These are phyloP conservation scores for Cryptosporidium felis DNA, from an alignment of 169 alveolate genomes.

Conservation along the genomic window DNA sequence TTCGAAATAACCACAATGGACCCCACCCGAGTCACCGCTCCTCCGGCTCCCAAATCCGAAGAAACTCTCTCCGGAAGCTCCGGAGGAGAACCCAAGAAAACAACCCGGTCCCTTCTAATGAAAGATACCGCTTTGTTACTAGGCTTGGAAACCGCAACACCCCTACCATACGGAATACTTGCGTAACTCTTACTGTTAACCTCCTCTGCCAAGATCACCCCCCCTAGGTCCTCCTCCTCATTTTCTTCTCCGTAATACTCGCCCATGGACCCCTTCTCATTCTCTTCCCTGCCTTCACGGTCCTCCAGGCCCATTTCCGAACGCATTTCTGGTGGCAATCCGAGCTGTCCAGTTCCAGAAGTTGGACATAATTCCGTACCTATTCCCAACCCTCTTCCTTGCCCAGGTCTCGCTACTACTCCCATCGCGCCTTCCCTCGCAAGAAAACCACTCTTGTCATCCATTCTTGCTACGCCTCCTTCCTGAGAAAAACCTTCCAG, in stretches of 20 bases:
- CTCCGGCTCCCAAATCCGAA: conserved; percentile 42
- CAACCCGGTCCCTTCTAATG: conserved; percentile 44
- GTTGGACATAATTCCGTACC: not conserved
- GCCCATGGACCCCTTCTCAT: too few species aligned
- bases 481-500: not conserved
- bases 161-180: conserved; percentile 39
- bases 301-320: not conserved
- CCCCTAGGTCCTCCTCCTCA: conserved; percentile 50
- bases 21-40: conserved; percentile 62
- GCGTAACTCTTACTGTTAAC: conserved; percentile 61
- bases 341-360: not conserved
- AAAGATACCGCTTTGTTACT: not conserved
- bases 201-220: conserved; percentile 59
- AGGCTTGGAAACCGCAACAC: not conserved
- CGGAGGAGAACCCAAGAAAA: conserved; percentile 66
- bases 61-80: conserved; percentile 44
- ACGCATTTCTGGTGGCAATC: not conserved
- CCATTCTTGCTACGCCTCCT: not conserved
- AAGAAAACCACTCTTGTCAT: not conserved
- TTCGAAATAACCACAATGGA: conserved; percentile 55
- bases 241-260: too few species aligned
- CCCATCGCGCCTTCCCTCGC: not conserved
- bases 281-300: not conserved
- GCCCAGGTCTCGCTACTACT: not conserved
- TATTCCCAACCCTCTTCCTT: not conserved